Evolutionary conservation across 2,329 filamentous ascomycete genomes (phyloP), one percentile per base, ranked within the genome.

Genomic region (Aspergillus udagawae): DNA sequence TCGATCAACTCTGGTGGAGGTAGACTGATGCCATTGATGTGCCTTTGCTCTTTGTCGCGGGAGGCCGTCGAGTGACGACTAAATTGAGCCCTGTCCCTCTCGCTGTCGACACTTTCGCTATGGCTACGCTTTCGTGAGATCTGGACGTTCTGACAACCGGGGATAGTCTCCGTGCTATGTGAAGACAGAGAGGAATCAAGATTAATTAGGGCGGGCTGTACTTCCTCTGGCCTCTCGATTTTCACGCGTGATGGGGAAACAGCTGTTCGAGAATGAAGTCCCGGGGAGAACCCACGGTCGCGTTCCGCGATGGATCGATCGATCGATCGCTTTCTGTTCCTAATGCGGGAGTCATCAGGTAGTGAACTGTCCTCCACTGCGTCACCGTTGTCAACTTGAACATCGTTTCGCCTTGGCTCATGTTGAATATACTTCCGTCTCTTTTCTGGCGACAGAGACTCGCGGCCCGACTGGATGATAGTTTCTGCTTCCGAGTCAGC

Each of bases 401-500:
- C 66, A 55, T 70, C 63, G 59, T 63, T 66, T 53, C 67, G 69
- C 63, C 68, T 67, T 52, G 68, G 68, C 54, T 74, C 69, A 64
- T 77, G 75, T 48, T 70, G 65, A 53, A 75, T 73, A 56, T 70
- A 69, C 56, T 73, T 75, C 57, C 73, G 73, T 64, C 75, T 76
- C 67, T 79, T 79, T 66, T 79, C 75, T 4, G 77, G 77, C 6
- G 77, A 77, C 55, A 77, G 60, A 32, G 73, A 75, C 62, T 77
- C 75, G 44, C 75, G 73, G 53, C 75, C 75, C 12, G 75, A 79
- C 63, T 79, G 76, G 55, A 80, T 80, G 57, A 79, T 76, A 21
- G 77, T 80, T 66, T 80, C 77, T 54, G 77, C 77, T 68, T 80
- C 77, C 48, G 77, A 79, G 64, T 80, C 77, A 51, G 75, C 75